Conservation (phyloP, 305 asterid species). For the Fraxinus paxiana region DNA sequence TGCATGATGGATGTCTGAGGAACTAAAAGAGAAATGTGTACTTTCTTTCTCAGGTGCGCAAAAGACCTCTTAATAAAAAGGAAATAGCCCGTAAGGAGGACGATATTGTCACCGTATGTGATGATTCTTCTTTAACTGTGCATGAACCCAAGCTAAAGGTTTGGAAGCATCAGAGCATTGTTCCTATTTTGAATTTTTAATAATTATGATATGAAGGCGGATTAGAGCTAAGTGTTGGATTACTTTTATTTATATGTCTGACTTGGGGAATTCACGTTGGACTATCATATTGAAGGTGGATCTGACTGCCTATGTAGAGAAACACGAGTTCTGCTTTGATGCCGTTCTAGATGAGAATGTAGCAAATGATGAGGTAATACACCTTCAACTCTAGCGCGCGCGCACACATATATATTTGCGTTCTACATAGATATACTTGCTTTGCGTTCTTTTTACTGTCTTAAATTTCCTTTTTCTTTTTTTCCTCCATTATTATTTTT, state of each 20-base stretch:
- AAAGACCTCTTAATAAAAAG: constrained; percentile 96
- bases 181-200: constrained; percentile 8
- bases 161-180: constrained; percentile 19
- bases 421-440: neutral
- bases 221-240: neutral
- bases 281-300: constrained; percentile 65
- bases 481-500: neutral
- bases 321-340: constrained; percentile 96
- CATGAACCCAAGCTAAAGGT: constrained; percentile 98
- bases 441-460: neutral
- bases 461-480: neutral
- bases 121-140: constrained; percentile 70
- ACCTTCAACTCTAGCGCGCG: neutral
- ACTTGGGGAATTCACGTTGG: constrained; percentile 31
- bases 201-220: constrained; percentile 5
- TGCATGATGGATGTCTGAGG: neutral
- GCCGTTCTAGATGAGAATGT: constrained; percentile 92
- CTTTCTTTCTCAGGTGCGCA: constrained; percentile 71
- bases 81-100: constrained; percentile 90
- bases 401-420: no score
- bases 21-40: constrained; percentile 6
- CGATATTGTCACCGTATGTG: constrained; percentile 77
- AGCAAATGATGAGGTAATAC: constrained; percentile 88
- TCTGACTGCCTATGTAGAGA: constrained; percentile 96
- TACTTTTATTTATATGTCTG: neutral